Evolutionary conservation across 139 green algal genomes (phyloP), one percentile per base, ranked within the genome.

Genomic region (Coelastrella sp.): DNA sequence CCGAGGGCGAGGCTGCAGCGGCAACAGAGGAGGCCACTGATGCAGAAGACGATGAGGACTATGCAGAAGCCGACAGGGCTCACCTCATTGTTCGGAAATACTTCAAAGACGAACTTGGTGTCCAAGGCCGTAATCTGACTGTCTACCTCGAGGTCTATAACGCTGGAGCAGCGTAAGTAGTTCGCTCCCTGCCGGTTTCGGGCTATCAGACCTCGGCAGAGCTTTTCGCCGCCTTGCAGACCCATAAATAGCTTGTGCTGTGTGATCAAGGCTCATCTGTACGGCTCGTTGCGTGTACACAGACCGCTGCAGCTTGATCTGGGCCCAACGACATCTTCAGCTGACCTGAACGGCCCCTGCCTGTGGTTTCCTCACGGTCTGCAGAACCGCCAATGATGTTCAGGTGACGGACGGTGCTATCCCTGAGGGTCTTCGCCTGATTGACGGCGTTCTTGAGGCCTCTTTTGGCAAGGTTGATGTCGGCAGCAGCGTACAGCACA

Each of bases 91-190:
- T 94, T 5, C 81, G 90, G 19, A 94, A 94, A 60, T 92, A 82
- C 54, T 79, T 91, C 8, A 90, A 93, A 78, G 90, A 94, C 16
- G 92, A 93, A 23, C 64, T 89, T 60, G 90, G 90, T 13, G 92
- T 94, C 10, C 92, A 94, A 80, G 92, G 92, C 2, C 86, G 86
- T 66, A 94, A 94, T 57, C 66, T 94, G 8, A 94, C 92, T 3
- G 82, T 94, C 16, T 61, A 87, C 56, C 58, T 94, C 4, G 86
- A 94, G 61, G 56, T 94, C 4, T 93, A 89, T 78, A 94, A 94
- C 73, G 86, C 90, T 10, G 92, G 92, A 16, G 32, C 82, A 22
- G 89, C 75, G 92, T 94, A 68, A 80, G 79, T 83, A n/a, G 14
- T 65, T 61, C 6, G 76, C n/a, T 56, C 74, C 32, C 32, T 47